A percentile compares a stretch with the other conserved stretches of the same genome.
Conservation (phyloP, 2,329 filamentous ascomycete genomes). For the Periconia sp. region DNA sequence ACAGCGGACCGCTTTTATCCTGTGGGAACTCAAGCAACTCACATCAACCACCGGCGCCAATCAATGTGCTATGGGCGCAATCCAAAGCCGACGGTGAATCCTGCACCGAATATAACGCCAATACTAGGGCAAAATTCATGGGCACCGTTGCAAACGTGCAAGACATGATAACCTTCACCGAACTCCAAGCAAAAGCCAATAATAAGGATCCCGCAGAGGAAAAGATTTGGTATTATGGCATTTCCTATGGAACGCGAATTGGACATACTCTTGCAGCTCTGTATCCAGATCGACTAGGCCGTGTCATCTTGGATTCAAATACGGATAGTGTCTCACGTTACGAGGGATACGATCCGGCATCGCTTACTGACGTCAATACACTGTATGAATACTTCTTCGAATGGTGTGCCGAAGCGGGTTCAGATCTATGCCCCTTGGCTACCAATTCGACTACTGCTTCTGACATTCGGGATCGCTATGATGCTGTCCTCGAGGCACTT, state of each 20-base stretch:
- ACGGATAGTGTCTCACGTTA: conserved; percentile 29
- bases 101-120: conserved; percentile 9
- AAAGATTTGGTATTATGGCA: conserved; percentile 40
- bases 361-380: conserved; percentile 3
- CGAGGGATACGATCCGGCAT: neutral
- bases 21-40: neutral
- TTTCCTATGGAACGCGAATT: conserved; percentile 49
- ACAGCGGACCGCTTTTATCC: conserved; percentile 4
- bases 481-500: conserved; percentile 5
- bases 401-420: conserved; percentile 55
- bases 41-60: neutral
- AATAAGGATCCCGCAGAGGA: conserved; percentile 27
- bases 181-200: conserved; percentile 16
- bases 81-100: neutral
- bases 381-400: conserved; percentile 50
- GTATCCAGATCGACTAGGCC: conserved; percentile 40
- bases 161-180: conserved; percentile 32
- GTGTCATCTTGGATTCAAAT: conserved; percentile 47
- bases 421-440: conserved; percentile 10
- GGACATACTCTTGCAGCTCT: conserved; percentile 50
- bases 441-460: neutral
- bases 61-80: neutral
- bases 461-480: conserved; percentile 10
- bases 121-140: conserved; percentile 8
- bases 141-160: conserved; percentile 27